A percentile compares a stretch with the other conserved stretches of the same genome.
Conservation (phyloP, 1,139 yeast species). For the Taphrina confusa region DNA sequence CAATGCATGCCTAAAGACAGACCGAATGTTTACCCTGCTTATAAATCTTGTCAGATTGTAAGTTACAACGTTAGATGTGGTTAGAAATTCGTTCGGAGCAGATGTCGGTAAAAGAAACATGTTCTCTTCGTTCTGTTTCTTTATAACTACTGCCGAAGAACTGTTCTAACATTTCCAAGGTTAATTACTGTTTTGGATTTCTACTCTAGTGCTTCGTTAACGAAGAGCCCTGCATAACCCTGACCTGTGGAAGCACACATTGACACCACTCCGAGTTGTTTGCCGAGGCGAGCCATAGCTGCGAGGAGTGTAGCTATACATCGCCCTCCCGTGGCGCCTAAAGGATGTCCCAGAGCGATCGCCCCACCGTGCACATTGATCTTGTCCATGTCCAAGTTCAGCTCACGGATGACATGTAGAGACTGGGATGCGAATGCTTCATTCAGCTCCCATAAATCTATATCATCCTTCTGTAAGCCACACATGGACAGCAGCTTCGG, state of each 20-base stretch:
- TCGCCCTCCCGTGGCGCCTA: slow-evolving; percentile 94
- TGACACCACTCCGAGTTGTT: slow-evolving; percentile 84
- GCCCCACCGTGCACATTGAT: slow-evolving; percentile 96
- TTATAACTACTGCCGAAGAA: no score
- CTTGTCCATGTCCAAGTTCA: slow-evolving; percentile 66
- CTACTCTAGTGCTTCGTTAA: slow-evolving; percentile 4
- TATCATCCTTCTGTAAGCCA: slow-evolving; percentile 64
- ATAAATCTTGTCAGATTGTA: no score
- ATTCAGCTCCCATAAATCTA: slow-evolving; percentile 79
- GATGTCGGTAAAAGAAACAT: no score
- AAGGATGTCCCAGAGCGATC: slow-evolving; percentile 91
- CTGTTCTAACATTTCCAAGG: no score
- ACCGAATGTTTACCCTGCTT: no score
- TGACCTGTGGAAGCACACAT: slow-evolving; percentile 99
- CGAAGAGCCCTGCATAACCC: slow-evolving; percentile 72
- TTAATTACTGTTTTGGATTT: no score
- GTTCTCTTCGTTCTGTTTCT: no score
- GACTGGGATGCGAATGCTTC: slow-evolving; percentile 99
- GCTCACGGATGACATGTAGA: slow-evolving; percentile 65
- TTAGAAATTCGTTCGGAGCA: no score
- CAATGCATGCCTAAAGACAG: no score
- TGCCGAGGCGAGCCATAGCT: slow-evolving; percentile 63
- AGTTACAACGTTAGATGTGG: no score
- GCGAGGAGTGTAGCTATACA: slow-evolving; percentile 84
- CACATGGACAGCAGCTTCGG: slow-evolving; percentile 72